These are phyloP conservation scores for Salix suchowensis DNA, from an alignment of 345 rosid genomes.

Conservation along the genomic window DNA sequence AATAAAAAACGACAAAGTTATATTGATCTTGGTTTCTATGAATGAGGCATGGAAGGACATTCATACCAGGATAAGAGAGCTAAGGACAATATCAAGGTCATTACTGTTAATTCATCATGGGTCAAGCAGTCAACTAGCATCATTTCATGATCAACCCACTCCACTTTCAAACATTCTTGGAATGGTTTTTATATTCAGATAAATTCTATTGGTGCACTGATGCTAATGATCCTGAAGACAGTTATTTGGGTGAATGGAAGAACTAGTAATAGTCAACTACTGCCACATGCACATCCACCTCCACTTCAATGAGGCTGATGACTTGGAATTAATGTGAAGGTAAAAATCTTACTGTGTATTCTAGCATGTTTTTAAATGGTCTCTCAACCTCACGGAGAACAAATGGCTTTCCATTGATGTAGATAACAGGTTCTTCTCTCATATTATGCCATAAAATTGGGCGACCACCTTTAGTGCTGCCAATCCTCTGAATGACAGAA, in stretches of 20 bases:
- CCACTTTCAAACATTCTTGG: not conserved
- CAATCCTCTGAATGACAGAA: constrained; percentile 79
- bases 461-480: constrained; percentile 68
- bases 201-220: not conserved
- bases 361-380: constrained; percentile 93
- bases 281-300: not conserved
- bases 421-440: constrained; percentile 99
- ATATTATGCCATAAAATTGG: constrained; percentile 95
- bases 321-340: not conserved
- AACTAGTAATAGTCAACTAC: not conserved
- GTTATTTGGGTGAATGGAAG: not conserved
- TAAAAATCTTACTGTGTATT: constrained; percentile 62
- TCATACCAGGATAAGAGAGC: not conserved
- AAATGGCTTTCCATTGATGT: constrained; percentile 92
- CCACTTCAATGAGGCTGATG: not conserved
- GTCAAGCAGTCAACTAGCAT: not conserved
- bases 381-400: constrained; percentile 98
- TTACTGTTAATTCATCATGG: not conserved
- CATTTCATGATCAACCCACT: not conserved
- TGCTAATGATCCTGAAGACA: not conserved
- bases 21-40: not conserved
- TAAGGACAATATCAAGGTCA: not conserved
- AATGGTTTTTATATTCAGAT: not conserved
- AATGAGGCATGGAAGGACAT: not conserved
- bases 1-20: not conserved